Evolutionary conservation across 345 rosid species (phyloP), one percentile per base, ranked within the genome.

Genomic region (Euphorbia peplus): DNA sequence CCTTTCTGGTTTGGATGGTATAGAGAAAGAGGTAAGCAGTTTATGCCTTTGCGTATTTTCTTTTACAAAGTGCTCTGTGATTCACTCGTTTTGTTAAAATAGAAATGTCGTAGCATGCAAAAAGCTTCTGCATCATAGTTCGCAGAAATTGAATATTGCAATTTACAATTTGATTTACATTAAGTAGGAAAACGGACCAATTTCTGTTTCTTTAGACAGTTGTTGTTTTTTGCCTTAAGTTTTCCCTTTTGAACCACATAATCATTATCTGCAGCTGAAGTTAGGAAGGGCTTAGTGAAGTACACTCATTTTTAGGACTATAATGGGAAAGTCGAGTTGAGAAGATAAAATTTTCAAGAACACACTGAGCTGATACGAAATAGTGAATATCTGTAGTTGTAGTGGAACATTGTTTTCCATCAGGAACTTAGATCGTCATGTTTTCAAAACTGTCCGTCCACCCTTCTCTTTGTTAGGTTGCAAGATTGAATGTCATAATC

Each of bases 11-110:
- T 37, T 86, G 16, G 74, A 62, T 73, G 91, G 85, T 15, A 7
- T 44, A 3, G 81, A 87, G 74, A 83, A 89, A 67, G 90, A 86
- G 89, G 98, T 84, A 81, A 76, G 72, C 58, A 16, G 60, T 26
- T 50, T 42, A n/a, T 14, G 24, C 7, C 12, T 8, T 10, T 4
- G 13, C 25, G 61, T 24, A n/a, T 58, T 50, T 22, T 15, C 16
- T 32, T 26, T 28, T 21, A 51, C 56, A 22, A 25, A 14, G 8
- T 64, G 24, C 25, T 24, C 66, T n/a, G 1, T 14, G 59, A 25
- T 61, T 42, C 30, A 24, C 19, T 22, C 66, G 21, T 41, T 41
- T 42, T 62, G 24, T 25, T 54, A 7, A 4, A n/a, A 52, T 4
- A n/a, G 7, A 52, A 8, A 39, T 62, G 28, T 18, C 50, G 12